phyloP scores from a whole-genome alignment of 768 basidiomycete genomes.

The Phlebiopsis flavidoalba region DNA sequence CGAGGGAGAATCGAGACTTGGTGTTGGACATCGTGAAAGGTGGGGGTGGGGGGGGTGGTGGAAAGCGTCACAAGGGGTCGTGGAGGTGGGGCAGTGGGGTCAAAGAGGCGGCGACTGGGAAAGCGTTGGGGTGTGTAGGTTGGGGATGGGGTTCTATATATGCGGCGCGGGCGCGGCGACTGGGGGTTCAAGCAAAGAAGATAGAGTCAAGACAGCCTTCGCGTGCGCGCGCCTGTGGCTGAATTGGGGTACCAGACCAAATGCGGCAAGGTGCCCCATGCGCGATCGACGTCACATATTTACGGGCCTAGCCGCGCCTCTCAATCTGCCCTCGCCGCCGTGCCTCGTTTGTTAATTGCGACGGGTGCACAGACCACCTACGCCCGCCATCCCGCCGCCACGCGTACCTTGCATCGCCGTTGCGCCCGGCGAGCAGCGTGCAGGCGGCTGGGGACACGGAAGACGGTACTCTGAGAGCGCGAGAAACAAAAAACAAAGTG shows the following conservation, averaged over 20 bases:
- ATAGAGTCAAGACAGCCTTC: no score
- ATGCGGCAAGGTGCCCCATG: background rate
- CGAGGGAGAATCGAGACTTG: slow-evolving; percentile 8
- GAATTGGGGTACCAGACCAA: background rate
- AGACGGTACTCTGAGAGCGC: background rate
- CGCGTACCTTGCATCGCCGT: background rate
- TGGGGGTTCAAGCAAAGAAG: background rate
- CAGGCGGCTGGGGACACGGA: background rate
- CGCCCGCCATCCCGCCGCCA: background rate
- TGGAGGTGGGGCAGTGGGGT: no score
- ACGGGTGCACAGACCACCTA: no score
- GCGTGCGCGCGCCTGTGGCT: background rate
- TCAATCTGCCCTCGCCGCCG: background rate
- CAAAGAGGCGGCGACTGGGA: background rate
- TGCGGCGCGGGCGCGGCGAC: background rate
- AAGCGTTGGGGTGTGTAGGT: background rate
- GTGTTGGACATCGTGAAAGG: slow-evolving; percentile 3
- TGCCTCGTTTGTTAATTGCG: background rate
- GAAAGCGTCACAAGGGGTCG: background rate
- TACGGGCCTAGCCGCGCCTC: background rate
- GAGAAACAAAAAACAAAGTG: no score
- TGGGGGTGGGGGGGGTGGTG: background rate
- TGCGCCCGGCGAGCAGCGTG: no score
- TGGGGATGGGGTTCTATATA: background rate
- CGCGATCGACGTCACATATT: background rate